Conservation (phyloP, 2,329 filamentous ascomycete genomes). For the Moelleriella libera region DNA sequence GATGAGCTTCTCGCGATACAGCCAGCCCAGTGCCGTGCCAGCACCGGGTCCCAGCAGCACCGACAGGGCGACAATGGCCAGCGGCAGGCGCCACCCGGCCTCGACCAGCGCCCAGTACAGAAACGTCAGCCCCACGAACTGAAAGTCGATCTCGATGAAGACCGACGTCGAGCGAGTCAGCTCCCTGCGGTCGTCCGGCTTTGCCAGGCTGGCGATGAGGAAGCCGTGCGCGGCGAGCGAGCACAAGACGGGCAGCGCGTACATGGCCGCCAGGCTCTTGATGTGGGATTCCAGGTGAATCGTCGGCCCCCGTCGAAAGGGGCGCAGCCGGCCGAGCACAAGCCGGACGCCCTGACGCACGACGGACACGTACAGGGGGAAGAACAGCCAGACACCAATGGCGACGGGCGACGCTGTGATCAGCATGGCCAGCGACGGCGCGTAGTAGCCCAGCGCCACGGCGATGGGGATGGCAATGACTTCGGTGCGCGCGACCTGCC, state of each 20-base stretch:
- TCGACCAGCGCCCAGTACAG: slow-evolving; percentile 40
- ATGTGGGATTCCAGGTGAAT: slow-evolving; percentile 27
- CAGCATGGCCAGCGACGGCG: slow-evolving; percentile 33
- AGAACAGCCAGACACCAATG: slow-evolving; percentile 35
- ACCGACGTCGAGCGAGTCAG: slow-evolving; percentile 31
- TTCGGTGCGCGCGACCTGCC: slow-evolving; percentile 29
- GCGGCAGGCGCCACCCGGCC: slow-evolving; percentile 26
- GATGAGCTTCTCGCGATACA: slow-evolving; percentile 23
- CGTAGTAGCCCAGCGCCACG: slow-evolving; percentile 30
- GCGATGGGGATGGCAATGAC: slow-evolving; percentile 40
- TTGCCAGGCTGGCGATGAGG: slow-evolving; percentile 24
- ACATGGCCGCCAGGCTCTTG: slow-evolving; percentile 24
- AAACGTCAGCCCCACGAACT: slow-evolving; percentile 30
- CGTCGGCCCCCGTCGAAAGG: slow-evolving; percentile 15
- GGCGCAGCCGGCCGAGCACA: slow-evolving; percentile 10
- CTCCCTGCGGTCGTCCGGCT: slow-evolving; percentile 29
- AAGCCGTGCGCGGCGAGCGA: slow-evolving; percentile 28
- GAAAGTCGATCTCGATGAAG: slow-evolving; percentile 31
- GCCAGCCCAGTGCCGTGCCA: slow-evolving; percentile 22
- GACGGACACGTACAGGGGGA: slow-evolving; percentile 32
- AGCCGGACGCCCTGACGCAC: slow-evolving; percentile 23
- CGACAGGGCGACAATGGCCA: slow-evolving; percentile 15
- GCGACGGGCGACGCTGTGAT: slow-evolving; percentile 13
- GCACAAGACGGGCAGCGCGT: slow-evolving; percentile 27
- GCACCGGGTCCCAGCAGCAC: slow-evolving; percentile 22